Evolutionary conservation across 2,329 filamentous ascomycete species (phyloP).

Genomic region (Cladosporium sp.): DNA sequence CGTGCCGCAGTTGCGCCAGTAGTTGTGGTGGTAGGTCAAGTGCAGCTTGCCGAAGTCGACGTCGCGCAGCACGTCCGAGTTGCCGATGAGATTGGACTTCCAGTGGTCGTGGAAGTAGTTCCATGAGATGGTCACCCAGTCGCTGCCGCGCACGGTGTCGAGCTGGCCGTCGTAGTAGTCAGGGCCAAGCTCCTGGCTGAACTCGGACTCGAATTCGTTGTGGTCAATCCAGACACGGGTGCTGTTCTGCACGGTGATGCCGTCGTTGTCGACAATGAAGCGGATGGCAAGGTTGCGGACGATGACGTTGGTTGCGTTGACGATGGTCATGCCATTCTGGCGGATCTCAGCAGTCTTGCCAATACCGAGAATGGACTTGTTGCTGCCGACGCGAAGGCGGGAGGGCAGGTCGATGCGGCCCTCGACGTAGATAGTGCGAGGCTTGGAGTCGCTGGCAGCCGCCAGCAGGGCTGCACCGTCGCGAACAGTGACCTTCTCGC

Average conservation of each 20-base stretch:
- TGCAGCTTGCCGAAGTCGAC: conserved; percentile 41
- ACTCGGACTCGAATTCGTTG: conserved; percentile 42
- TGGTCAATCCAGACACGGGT: conserved; percentile 46
- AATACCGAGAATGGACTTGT: conserved; percentile 40
- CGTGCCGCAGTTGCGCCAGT: conserved; percentile 42
- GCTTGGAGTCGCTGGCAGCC: conserved; percentile 39
- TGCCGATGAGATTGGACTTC: conserved; percentile 41
- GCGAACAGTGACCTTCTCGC: conserved; percentile 31
- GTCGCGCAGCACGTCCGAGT: conserved; percentile 35
- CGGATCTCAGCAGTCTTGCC: conserved; percentile 33
- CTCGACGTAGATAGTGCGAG: conserved; percentile 39
- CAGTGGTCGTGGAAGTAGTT: conserved; percentile 48
- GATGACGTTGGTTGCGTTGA: conserved; percentile 35
- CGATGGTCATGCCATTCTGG: conserved; percentile 33
- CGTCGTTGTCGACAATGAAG: conserved; percentile 37
- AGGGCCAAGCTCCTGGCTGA: conserved; percentile 23
- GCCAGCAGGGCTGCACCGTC: conserved; percentile 35
- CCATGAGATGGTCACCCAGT: conserved; percentile 44
- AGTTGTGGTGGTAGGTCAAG: conserved; percentile 47
- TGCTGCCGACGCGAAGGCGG: conserved; percentile 40
- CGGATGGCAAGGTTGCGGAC: conserved; percentile 34
- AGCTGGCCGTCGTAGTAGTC: conserved; percentile 37
- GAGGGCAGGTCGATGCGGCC: conserved; percentile 38
- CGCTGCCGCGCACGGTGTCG: conserved; percentile 40
- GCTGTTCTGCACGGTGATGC: conserved; percentile 40